phyloP scores from a whole-genome alignment of 192 early-diverging fungal species.

The Backusella liffmaniae region DNA sequence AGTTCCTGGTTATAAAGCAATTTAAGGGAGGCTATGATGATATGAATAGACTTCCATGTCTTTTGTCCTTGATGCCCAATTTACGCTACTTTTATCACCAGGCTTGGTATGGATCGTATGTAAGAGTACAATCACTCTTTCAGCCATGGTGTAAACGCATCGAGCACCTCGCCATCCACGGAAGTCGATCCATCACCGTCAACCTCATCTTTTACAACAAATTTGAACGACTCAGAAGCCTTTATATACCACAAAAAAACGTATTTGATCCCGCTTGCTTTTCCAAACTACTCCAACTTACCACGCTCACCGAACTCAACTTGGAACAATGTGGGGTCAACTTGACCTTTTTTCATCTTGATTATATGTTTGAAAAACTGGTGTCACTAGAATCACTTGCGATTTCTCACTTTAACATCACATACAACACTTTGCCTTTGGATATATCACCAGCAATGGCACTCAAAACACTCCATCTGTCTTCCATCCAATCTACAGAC shows the following conservation, averaged over 20 bases:
- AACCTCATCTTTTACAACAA: background rate
- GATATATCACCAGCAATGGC: background rate
- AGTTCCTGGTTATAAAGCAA: background rate
- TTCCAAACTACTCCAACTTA: background rate
- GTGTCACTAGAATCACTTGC: background rate
- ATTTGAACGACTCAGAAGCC: background rate
- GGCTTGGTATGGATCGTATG: background rate
- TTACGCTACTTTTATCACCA: background rate
- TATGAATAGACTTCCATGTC: background rate
- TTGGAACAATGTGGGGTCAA: background rate
- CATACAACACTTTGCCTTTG: background rate
- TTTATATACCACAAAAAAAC: background rate
- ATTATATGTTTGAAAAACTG: background rate
- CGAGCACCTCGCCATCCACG: background rate
- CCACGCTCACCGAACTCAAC: background rate
- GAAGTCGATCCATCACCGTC: background rate
- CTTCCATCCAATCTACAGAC: background rate
- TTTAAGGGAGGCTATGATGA: background rate
- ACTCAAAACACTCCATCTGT: background rate
- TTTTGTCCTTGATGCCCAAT: background rate
- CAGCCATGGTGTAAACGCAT: background rate
- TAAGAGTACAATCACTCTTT: background rate
- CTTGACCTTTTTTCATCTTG: background rate
- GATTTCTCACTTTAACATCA: background rate
- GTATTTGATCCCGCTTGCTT: background rate